These are phyloP conservation scores for Helianthus annuus DNA, from an alignment of 129 eudicot species.

Conservation along the genomic window DNA sequence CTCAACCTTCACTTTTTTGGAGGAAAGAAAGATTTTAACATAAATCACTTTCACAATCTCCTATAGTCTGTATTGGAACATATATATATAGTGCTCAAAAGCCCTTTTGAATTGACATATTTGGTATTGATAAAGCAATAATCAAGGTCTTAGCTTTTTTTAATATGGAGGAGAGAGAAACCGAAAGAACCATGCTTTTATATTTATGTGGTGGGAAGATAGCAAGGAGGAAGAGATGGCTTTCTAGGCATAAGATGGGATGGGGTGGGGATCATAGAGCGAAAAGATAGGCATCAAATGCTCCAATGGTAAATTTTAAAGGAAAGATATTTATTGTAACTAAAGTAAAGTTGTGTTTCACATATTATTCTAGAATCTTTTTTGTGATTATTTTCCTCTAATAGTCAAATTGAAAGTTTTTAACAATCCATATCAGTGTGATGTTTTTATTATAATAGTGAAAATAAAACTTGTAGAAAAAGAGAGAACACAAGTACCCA, in stretches of 20 bases:
- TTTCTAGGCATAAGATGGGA: conserved; percentile 26
- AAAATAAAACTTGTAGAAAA: no score
- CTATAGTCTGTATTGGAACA: conserved; percentile 13
- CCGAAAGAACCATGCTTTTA: conserved; percentile 19
- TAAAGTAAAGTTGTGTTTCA: not conserved
- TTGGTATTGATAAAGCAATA: conserved; percentile 27
- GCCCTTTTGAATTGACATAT: conserved; percentile 22
- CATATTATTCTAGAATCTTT: not conserved
- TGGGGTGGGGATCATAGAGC: conserved; percentile 9
- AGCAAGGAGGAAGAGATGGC: not conserved
- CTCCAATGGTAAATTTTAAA: conserved; percentile 21
- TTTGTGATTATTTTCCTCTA: not conserved
- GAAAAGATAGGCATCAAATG: conserved; percentile 33
- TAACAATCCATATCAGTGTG: not conserved
- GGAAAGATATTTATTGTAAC: not conserved
- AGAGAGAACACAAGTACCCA: no score
- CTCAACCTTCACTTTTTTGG: conserved; percentile 4
- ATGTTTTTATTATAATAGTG: not conserved
- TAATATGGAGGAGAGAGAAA: conserved; percentile 15
- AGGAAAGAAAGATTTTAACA: conserved; percentile 18
- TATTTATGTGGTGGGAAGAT: conserved; percentile 29
- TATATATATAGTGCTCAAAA: conserved; percentile 28
- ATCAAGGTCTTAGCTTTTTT: conserved; percentile 16
- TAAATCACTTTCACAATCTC: conserved; percentile 29
- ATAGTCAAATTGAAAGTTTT: not conserved